Conservation (phyloP, 1,139 yeast species). For the Lodderomyces metapsilosis region DNA sequence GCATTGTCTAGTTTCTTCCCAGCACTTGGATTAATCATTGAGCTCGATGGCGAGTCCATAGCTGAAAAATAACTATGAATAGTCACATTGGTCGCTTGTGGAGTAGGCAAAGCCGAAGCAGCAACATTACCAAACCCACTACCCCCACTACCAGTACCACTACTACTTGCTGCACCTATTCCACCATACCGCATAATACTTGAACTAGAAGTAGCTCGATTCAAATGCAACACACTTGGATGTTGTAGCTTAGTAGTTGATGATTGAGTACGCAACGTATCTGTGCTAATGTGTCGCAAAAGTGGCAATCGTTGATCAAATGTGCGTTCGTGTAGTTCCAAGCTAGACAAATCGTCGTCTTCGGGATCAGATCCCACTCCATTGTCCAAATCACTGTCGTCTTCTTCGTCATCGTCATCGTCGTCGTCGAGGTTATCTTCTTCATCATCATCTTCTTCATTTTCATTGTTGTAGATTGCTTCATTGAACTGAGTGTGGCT, state of each 20-base stretch:
- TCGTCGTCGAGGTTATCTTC: not conserved
- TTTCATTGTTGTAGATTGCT: not conserved
- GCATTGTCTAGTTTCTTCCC: too few relatives aligned
- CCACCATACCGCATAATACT: not conserved
- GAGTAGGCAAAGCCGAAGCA: not conserved
- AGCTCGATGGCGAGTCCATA: not conserved
- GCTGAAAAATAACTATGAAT: slow-evolving; percentile 1
- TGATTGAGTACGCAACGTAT: slow-evolving; percentile 8
- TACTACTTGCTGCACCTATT: too few relatives aligned
- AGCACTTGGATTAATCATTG: not conserved
- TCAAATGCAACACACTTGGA: slow-evolving; percentile 1
- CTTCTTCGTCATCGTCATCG: slow-evolving; percentile 3
- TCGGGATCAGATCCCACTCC: slow-evolving; percentile 4
- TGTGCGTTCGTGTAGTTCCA: slow-evolving; percentile 21
- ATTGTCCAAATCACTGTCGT: slow-evolving; percentile 4
- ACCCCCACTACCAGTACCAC: too few relatives aligned
- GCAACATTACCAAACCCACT: not conserved
- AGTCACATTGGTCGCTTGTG: not conserved
- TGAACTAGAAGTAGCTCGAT: not conserved
- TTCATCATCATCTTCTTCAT: slow-evolving; percentile 1
- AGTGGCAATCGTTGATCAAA: slow-evolving; percentile 35
- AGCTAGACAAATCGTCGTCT: slow-evolving; percentile 14
- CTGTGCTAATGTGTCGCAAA: slow-evolving; percentile 26
- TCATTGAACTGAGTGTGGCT: not conserved
- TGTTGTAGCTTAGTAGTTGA: slow-evolving; percentile 2